These are phyloP conservation scores for Penicillium pulvis DNA, from an alignment of 495 filamentous ascomycete species.

Conservation along the genomic window DNA sequence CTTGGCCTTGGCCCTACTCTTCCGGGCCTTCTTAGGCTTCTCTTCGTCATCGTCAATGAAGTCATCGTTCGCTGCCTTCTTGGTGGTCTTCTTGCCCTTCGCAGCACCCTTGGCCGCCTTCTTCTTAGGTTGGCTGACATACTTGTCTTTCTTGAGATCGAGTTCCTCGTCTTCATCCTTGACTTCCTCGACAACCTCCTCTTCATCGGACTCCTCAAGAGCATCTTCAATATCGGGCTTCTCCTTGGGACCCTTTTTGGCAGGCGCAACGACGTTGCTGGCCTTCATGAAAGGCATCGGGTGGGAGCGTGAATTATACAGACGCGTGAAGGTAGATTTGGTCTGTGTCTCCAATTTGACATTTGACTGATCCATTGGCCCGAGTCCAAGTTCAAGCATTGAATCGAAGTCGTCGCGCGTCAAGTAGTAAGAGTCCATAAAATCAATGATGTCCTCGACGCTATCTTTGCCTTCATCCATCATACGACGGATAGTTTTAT, in stretches of 20 bases:
- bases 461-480: constrained; percentile 72
- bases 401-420: constrained; percentile 93
- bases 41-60: constrained; percentile 47
- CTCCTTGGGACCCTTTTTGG: constrained; percentile 65
- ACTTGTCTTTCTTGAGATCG: constrained; percentile 92
- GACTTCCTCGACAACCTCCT: constrained; percentile 59
- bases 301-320: constrained; percentile 86
- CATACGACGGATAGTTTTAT: constrained; percentile 70
- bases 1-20: constrained; percentile 45
- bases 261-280: constrained; percentile 68
- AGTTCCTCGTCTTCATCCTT: constrained; percentile 66
- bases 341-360: constrained; percentile 82
- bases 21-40: constrained; percentile 55
- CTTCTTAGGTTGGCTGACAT: constrained; percentile 83
- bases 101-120: constrained; percentile 63
- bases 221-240: constrained; percentile 95
- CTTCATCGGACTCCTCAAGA: constrained; percentile 86
- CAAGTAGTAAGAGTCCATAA: constrained; percentile 98
- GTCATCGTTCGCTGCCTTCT: constrained; percentile 49
- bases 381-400: constrained; percentile 88
- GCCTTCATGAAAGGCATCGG: constrained; percentile 97
- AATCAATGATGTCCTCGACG: constrained; percentile 72
- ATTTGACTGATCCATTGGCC: constrained; percentile 70
- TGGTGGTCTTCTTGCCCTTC: constrained; percentile 57
- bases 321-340: constrained; percentile 84